phyloP scores from a whole-genome alignment of 176 grass and related monocot species.

The Eragrostis curvula region DNA sequence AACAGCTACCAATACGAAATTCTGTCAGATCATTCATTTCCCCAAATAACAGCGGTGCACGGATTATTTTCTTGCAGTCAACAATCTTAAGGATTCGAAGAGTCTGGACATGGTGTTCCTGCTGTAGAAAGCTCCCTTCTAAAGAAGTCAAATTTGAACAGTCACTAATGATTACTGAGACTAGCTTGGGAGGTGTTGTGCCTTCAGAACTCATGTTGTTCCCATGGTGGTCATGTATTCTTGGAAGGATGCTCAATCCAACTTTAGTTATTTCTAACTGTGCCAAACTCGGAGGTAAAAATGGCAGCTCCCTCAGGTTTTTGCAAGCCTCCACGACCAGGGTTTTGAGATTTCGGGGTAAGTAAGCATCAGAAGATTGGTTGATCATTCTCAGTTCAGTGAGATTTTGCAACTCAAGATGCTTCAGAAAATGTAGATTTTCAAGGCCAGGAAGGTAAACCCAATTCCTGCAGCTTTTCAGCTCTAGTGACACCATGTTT shows the following conservation, averaged over 20 bases:
- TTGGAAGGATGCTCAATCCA: constrained; percentile 32
- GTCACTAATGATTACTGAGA: not conserved
- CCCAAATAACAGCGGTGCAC: not conserved
- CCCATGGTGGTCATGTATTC: not conserved
- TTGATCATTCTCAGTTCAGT: constrained; percentile 6
- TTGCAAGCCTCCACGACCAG: constrained; percentile 31
- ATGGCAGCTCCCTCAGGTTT: constrained; percentile 10
- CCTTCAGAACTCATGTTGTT: not conserved
- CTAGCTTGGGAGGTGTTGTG: not conserved
- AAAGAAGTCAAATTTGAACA: not conserved
- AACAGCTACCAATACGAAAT: not conserved
- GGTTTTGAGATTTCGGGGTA: constrained; percentile 10
- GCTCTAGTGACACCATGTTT: constrained; percentile 36
- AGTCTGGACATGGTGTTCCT: not conserved
- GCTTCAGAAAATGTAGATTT: constrained; percentile 20
- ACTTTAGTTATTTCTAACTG: constrained; percentile 22
- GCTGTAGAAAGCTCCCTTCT: constrained; percentile 6
- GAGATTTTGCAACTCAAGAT: constrained; percentile 20
- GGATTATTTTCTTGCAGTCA: not conserved
- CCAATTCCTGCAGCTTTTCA: constrained; percentile 16
- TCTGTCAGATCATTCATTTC: not conserved
- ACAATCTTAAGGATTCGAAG: not conserved
- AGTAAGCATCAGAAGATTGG: constrained; percentile 4
- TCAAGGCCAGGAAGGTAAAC: constrained; percentile 24
- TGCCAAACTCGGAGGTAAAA: constrained; percentile 28